These are phyloP conservation scores for Paxillus ammoniavirescens DNA, from an alignment of 768 basidiomycete species.

Conservation along the genomic window DNA sequence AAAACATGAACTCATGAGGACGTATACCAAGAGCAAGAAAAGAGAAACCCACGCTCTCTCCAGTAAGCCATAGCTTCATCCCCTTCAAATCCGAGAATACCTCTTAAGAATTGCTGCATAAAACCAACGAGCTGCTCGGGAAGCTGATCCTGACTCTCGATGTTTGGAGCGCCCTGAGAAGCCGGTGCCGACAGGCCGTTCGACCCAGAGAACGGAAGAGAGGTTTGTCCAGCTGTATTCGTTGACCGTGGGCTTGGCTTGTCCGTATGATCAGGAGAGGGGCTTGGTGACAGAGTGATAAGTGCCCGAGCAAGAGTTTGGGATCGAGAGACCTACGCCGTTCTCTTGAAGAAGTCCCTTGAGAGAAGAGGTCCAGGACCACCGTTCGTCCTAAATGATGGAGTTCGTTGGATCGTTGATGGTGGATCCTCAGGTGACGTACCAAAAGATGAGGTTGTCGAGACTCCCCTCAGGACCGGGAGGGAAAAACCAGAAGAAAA, in stretches of 20 bases:
- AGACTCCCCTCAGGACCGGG: constrained; percentile 68
- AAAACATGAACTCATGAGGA: not conserved
- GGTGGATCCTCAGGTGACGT: not conserved
- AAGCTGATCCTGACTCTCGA: constrained; percentile 55
- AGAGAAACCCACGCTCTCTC: constrained; percentile 62
- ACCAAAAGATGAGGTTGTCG: constrained; percentile 79
- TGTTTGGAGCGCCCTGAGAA: constrained; percentile 67
- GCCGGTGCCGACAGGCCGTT: constrained; percentile 80
- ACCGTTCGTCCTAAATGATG: constrained; percentile 68
- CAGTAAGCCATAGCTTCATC: constrained; percentile 67
- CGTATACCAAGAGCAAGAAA: not conserved
- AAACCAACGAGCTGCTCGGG: constrained; percentile 57
- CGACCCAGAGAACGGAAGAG: constrained; percentile 71
- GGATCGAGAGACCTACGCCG: constrained; percentile 45
- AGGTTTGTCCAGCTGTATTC: constrained; percentile 79
- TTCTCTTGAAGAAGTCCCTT: constrained; percentile 75
- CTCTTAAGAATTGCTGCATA: constrained; percentile 68
- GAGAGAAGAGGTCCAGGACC: constrained; percentile 74
- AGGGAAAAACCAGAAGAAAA: constrained; percentile 87
- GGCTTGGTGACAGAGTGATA: constrained; percentile 41
- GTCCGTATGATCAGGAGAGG: constrained; percentile 62
- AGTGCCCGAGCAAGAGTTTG: constrained; percentile 17
- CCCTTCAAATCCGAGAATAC: constrained; percentile 72
- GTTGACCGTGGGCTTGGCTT: constrained; percentile 62
- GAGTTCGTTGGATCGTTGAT: not conserved